These are phyloP conservation scores for Incumbomyces lentus DNA, from an alignment of 2,329 filamentous ascomycete genomes.

Conservation along the genomic window DNA sequence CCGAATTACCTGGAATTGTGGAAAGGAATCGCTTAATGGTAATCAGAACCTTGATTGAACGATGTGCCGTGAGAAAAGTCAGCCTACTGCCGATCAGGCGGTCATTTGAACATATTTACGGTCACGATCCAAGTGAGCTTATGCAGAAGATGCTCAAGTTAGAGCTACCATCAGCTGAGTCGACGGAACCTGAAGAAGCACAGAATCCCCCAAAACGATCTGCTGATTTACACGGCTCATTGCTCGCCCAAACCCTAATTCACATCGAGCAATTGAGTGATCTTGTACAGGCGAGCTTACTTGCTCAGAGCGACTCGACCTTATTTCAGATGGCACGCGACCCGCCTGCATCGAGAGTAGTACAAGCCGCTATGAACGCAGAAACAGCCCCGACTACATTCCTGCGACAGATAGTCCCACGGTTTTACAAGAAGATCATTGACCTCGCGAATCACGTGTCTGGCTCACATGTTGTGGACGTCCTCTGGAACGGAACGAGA, in stretches of 20 bases:
- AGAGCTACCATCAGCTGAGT: conserved; percentile 38
- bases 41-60: conserved; percentile 71
- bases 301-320: conserved; percentile 46
- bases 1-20: conserved; percentile 63
- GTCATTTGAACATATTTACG: conserved; percentile 49
- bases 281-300: conserved; percentile 63
- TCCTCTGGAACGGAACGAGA: conserved; percentile 53
- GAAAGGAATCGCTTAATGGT: conserved; percentile 67
- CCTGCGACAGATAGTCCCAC: conserved; percentile 53
- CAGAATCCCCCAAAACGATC: conserved; percentile 33
- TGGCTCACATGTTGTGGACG: conserved; percentile 59
- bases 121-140: conserved; percentile 39
- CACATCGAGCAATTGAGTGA: conserved; percentile 59
- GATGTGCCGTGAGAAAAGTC: conserved; percentile 59
- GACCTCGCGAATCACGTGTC: conserved; percentile 51
- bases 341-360: conserved; percentile 47
- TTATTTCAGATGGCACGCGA: conserved; percentile 58
- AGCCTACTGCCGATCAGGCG: conserved; percentile 47
- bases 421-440: conserved; percentile 51
- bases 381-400: conserved; percentile 33
- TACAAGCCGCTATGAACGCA: conserved; percentile 53
- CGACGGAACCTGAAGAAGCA: conserved; percentile 35
- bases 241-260: conserved; percentile 73
- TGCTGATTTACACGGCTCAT: conserved; percentile 58
- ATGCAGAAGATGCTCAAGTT: conserved; percentile 52